Conservation (phyloP, 2,329 filamentous ascomycete genomes). For the Coniella lustricola region DNA sequence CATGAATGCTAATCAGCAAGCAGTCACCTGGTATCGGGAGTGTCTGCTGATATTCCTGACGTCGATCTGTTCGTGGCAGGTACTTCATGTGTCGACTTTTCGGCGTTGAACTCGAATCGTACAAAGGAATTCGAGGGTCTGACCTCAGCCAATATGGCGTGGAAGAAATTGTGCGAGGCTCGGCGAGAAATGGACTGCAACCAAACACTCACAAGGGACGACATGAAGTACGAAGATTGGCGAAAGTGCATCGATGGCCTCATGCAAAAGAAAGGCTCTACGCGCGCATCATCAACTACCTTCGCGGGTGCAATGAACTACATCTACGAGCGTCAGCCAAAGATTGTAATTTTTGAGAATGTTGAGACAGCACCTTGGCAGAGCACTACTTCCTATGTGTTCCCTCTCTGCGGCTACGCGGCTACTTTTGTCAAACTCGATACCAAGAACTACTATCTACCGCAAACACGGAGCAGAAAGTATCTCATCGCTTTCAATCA, state of each 20-base stretch:
- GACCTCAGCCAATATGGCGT: neutral
- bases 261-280: neutral
- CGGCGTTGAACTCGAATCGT: conserved; percentile 48
- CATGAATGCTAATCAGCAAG: conserved; percentile 8
- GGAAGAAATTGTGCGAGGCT: conserved; percentile 41
- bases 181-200: conserved; percentile 34
- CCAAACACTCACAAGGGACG: conserved; percentile 32
- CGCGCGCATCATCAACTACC: conserved; percentile 18
- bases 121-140: conserved; percentile 10
- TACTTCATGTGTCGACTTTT: conserved; percentile 72
- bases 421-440: conserved; percentile 46
- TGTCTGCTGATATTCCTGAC: conserved; percentile 38
- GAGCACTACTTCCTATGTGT: conserved; percentile 34
- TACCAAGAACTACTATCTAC: conserved; percentile 66
- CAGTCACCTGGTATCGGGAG: conserved; percentile 11
- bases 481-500: conserved; percentile 53
- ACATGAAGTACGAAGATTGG: conserved; percentile 13
- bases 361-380: conserved; percentile 56
- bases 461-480: conserved; percentile 58
- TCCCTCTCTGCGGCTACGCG: conserved; percentile 47
- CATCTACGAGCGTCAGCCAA: conserved; percentile 41
- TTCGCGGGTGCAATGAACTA: conserved; percentile 21
- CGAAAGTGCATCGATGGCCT: conserved; percentile 4
- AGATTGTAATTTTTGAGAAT: conserved; percentile 66
- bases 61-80: conserved; percentile 62